Evolutionary conservation across 495 filamentous ascomycete genomes (phyloP).

Genomic region (Halenospora varia): DNA sequence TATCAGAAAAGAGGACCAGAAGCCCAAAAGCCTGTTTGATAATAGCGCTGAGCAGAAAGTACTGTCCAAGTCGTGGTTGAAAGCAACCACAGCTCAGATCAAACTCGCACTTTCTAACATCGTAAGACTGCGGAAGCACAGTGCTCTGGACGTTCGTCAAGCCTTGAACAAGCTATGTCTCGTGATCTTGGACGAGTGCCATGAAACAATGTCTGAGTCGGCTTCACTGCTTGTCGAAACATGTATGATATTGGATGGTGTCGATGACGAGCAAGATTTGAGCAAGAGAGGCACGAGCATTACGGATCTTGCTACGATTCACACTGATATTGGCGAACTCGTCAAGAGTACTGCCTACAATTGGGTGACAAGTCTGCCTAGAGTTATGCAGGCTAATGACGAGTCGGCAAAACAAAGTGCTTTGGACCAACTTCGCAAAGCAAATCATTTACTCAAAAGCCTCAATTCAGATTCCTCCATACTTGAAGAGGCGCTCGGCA

Average conservation of each 20-base stretch:
- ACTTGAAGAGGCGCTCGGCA: slow-evolving; percentile 63
- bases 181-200: slow-evolving; percentile 71
- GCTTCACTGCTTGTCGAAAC: slow-evolving; percentile 73
- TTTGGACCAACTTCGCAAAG: slow-evolving; percentile 68
- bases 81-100: slow-evolving; percentile 75
- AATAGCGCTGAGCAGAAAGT: slow-evolving; percentile 16
- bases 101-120: slow-evolving; percentile 80
- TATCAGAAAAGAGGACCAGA: slow-evolving; percentile 26
- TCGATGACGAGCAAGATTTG: slow-evolving; percentile 39
- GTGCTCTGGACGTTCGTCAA: slow-evolving; percentile 63
- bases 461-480: slow-evolving; percentile 65
- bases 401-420: slow-evolving; percentile 68
- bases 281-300: slow-evolving; percentile 40
- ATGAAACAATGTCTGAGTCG: slow-evolving; percentile 67
- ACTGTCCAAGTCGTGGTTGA: slow-evolving; percentile 66
- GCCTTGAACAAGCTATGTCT: slow-evolving; percentile 68
- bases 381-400: slow-evolving; percentile 81
- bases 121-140: slow-evolving; percentile 72
- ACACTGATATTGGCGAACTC: slow-evolving; percentile 59
- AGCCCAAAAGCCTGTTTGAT: slow-evolving; percentile 16
- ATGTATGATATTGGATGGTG: slow-evolving; percentile 65
- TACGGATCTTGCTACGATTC: slow-evolving; percentile 56
- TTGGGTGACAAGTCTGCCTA: slow-evolving; percentile 77
- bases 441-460: slow-evolving; percentile 63
- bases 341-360: slow-evolving; percentile 71